Base-by-base conservation (phyloP, 805 yeast species). In the Saccharomycopsis guyanensis region DNA sequence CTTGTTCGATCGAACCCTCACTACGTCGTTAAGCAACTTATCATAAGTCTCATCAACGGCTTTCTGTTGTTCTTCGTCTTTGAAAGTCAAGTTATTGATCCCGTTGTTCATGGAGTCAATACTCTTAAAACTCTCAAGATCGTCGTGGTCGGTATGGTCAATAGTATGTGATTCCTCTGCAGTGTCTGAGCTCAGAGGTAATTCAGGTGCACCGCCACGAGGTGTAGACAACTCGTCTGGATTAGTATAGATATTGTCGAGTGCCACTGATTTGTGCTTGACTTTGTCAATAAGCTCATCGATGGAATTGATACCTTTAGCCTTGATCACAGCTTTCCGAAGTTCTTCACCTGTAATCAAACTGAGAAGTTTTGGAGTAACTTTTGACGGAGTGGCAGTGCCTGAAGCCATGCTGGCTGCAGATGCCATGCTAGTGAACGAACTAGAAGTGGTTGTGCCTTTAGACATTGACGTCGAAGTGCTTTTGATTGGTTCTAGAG, bases 11-110 rank as follows among this genome's bases (percentile, higher is more conserved):
- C 86, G 68, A 12, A 77, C 85, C 42, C 78, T 67, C 23, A 80
- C 77, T 25, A 83, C 78, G 55, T 81, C 81, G 55, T 82, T 80
- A 57, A 83, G 66, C 40, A 83, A 63, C 58, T 80, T 80, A 52
- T 83, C 91, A 56, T 82, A 83, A 3, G 78, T 83, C 56, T 80
- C 84, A 58, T 80, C 82, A n/a, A 82, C 85, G 3, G 72, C 89
- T 19, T 55, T 56, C 39, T 57, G 56, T 8, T 42, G 45, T 7
- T 40, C 31, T 16, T 49, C 54, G 16, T 58, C 60, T 29, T 56
- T 54, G 8, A 51, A 51, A 3, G 47, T 50, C 12, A 52, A 43
- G 19, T 47, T 51, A 24, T 35, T 41, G 8, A 47, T 48, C 16
- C 42, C 20, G 18, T 57, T 10, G 8, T 39, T 29, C 40, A 45